These are phyloP conservation scores for Phialophora macrospora DNA, from an alignment of 2,329 filamentous ascomycete genomes.

Conservation along the genomic window DNA sequence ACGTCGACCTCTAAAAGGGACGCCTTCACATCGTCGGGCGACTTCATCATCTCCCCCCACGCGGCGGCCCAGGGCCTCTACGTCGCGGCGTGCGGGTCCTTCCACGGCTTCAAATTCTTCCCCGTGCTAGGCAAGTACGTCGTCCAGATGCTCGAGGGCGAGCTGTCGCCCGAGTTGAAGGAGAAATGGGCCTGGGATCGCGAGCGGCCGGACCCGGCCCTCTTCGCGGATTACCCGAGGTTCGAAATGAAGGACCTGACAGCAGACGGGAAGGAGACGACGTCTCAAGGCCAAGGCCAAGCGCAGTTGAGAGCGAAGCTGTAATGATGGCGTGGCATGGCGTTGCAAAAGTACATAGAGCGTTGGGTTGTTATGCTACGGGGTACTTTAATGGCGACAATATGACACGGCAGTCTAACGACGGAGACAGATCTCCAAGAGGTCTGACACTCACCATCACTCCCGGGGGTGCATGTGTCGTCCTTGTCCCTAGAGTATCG, in stretches of 20 bases:
- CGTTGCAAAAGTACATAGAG: too few relatives aligned
- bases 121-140: constrained; percentile 60
- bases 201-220: constrained; percentile 58
- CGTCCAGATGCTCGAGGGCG: constrained; percentile 54
- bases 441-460: neutral
- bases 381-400: neutral
- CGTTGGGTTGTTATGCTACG: too few relatives aligned
- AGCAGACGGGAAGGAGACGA: constrained; percentile 41
- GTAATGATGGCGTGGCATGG: neutral
- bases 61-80: constrained; percentile 49
- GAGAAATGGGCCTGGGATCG: constrained; percentile 60
- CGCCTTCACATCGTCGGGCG: constrained; percentile 64
- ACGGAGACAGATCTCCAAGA: neutral
- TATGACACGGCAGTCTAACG: neutral
- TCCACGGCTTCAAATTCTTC: constrained; percentile 59
- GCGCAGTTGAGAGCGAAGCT: constrained; percentile 1
- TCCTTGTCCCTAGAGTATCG: neutral
- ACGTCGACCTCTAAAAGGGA: constrained; percentile 56
- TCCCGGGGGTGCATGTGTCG: neutral
- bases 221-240: constrained; percentile 63
- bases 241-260: constrained; percentile 62
- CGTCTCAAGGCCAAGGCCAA: too few relatives aligned
- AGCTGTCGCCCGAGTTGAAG: constrained; percentile 47
- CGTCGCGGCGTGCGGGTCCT: constrained; percentile 51
- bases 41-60: constrained; percentile 56